Base-by-base conservation (phyloP, 1,284 basidiomycete genomes). In the Fistulinella cinereoalba region DNA sequence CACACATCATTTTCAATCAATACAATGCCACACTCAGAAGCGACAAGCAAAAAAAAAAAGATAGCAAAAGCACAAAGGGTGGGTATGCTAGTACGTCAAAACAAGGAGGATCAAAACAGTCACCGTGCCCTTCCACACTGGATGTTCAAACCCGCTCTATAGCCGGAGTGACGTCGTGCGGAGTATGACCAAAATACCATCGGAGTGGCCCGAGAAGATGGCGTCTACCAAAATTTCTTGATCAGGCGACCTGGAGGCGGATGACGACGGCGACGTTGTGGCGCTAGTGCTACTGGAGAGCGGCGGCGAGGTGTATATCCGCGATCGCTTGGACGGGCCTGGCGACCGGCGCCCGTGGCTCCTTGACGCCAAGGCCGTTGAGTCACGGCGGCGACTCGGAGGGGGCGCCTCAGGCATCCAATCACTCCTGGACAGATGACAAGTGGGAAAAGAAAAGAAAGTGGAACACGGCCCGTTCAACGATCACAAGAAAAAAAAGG, bases 181-280 rank as follows among this genome's bases (percentile, higher is more conserved):
- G 10, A 89, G 66, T 51, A 89, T 85, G 52, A 87, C 83, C 70
- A 89, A 78, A 48, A 89, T 70, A 6, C 86, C 86, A 60, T 89
- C 86, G 21, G 85, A 88, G 61, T 88, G 86, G 4, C 83, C 86
- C 29, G 84, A 86, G 61, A 89, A 88, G 47, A 89, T 88, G 3
- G 85, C 83, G 56, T 88, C 87, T 15, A 88, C 85, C 23, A 70
- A 50, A 44, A 80, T 66, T 56, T 69, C 71, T 44, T 63, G 65
- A 52, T 60, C 66, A 16, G 47, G 32, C 23, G 51, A 57, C 24
- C 47, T 24, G 4, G 34, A 15, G 2, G 34, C 10, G 13, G 34
- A 21, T 7, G 34, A 33, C 29, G 29, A 13, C 7, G 29, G 11
- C 6, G 34, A 15, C 19, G 34, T n/a, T 12, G 21, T 12, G 4